These are phyloP conservation scores for Taphrina communis DNA, from an alignment of 1,139 yeast species.

Conservation along the genomic window DNA sequence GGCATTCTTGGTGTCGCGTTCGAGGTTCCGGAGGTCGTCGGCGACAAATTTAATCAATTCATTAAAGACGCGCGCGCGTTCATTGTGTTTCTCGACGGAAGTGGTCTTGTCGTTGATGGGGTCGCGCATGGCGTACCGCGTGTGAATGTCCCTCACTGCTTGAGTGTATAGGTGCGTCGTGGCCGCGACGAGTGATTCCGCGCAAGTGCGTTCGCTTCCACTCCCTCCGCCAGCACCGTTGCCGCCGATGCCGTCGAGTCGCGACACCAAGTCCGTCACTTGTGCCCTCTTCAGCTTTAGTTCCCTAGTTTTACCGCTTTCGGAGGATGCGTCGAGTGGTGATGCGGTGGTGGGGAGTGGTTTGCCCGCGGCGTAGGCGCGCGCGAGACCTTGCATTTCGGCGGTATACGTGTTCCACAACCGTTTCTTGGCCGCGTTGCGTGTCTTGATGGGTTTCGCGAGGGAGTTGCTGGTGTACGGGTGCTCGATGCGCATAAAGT, in stretches of 20 bases:
- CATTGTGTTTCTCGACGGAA: slow-evolving; percentile 31
- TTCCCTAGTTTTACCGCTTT: background rate
- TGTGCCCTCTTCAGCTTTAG: slow-evolving; percentile 4
- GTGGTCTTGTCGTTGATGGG: slow-evolving; percentile 40
- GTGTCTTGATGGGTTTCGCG: slow-evolving; percentile 24
- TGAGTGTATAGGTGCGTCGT: slow-evolving; percentile 24
- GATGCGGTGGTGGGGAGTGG: slow-evolving; percentile 20
- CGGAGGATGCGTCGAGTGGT: slow-evolving; percentile 1
- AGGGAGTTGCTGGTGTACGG: slow-evolving; percentile 37
- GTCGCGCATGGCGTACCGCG: slow-evolving; percentile 31
- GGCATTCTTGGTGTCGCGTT: slow-evolving; percentile 14
- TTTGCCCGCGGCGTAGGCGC: slow-evolving; percentile 26
- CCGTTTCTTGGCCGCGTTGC: slow-evolving; percentile 29
- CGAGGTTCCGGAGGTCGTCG: slow-evolving; percentile 26
- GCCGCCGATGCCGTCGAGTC: slow-evolving; percentile 3
- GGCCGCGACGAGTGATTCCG: slow-evolving; percentile 31
- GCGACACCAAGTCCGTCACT: background rate
- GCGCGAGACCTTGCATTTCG: slow-evolving; percentile 39
- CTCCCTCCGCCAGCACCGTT: no score
- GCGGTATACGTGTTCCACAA: slow-evolving; percentile 32
- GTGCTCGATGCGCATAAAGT: slow-evolving; percentile 34
- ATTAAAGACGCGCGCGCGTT: slow-evolving; percentile 37
- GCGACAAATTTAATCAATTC: slow-evolving; percentile 26
- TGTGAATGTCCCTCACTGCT: slow-evolving; percentile 23
- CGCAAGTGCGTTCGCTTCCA: slow-evolving; percentile 20